Evolutionary conservation across 257 asterid genomes (phyloP).

Genomic region (Fraxinus pennsylvanica): DNA sequence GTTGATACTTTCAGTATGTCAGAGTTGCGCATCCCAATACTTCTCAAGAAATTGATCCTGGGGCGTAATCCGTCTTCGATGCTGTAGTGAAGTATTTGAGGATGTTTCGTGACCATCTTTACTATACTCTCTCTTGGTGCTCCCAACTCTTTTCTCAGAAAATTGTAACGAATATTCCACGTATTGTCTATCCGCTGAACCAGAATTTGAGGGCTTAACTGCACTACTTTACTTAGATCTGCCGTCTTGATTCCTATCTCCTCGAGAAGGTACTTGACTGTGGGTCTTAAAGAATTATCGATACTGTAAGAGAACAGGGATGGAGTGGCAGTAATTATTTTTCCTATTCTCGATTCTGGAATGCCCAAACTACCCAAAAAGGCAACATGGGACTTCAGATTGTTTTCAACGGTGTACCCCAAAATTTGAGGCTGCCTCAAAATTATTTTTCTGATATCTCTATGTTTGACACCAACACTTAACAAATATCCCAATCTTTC

Average conservation of each 20-base stretch:
- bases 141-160: conserved; percentile 74
- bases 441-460: conserved; percentile 74
- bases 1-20: conserved; percentile 82
- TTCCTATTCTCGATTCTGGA: conserved; percentile 86
- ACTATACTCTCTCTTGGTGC: conserved; percentile 87
- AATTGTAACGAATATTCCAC: conserved; percentile 73
- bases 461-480: conserved; percentile 79
- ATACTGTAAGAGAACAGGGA: conserved; percentile 91
- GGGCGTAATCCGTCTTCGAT: conserved; percentile 83
- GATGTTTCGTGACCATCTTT: conserved; percentile 95
- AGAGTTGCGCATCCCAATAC: conserved; percentile 73
- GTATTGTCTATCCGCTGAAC: conserved; percentile 88
- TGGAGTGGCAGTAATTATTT: conserved; percentile 79
- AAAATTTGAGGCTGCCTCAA: conserved; percentile 92
- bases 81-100: conserved; percentile 93
- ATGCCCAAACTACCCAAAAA: conserved; percentile 73
- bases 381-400: conserved; percentile 81
- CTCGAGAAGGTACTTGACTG: conserved; percentile 75
- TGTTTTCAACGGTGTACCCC: conserved; percentile 80
- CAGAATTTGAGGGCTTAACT: conserved; percentile 93
- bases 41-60: conserved; percentile 75
- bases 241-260: conserved; percentile 79
- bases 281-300: conserved; percentile 84
- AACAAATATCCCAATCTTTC: conserved; percentile 78
- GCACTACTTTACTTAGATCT: conserved; percentile 85